Evolutionary conservation across 352 stramenopile genomes (phyloP), one percentile per base, ranked within the genome.

Genomic region (Globisporangium mamillatum): DNA sequence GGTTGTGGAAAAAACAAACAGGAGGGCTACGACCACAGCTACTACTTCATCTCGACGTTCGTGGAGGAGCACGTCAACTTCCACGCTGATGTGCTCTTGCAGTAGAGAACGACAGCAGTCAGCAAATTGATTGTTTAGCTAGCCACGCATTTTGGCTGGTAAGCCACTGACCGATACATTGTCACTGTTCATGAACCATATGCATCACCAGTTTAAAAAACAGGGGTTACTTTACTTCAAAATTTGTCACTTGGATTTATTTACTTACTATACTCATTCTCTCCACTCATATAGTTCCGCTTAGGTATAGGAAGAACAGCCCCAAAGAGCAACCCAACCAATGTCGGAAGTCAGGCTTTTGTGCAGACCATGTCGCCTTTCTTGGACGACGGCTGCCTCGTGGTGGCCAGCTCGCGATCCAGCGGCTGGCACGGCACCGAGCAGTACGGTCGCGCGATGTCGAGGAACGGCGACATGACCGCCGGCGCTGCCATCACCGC

Each of bases 1-100:
- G 55, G 16, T 6, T 63, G 36, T 74, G 27, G 3, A 32, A 18
- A 20, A 52, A 22, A 10, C 5, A 12, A 22, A 52, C 18, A 92
- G 77, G 86, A 97, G 20, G 96, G 94, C 50, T 99, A 98, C 76
- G 97, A 99, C 76, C 97, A 99, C 86, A 96, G 86, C 68, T 99
- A 99, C 78, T 98, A 97, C 73, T 99, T 99, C 81, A 98, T 99
- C 73, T 83, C 91, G 68, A 95, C 93, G 2, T 99, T 99, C 71
- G 86, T 99, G 32, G 93, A 97, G 41, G 93, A 99, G 70, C 97
- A 99, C 80, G 75, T 99, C 53, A 84, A 91, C 72, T 95, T 98
- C 76, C 97, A 99, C 77, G 94, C 96, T 16, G 86, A 96, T 25
- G 77, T 78, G 53, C 80, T 98, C 25, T 73, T 95, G 59, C 70